These are phyloP conservation scores for Taxillus chinensis DNA, from an alignment of 164 flowering plant species.

Conservation along the genomic window DNA sequence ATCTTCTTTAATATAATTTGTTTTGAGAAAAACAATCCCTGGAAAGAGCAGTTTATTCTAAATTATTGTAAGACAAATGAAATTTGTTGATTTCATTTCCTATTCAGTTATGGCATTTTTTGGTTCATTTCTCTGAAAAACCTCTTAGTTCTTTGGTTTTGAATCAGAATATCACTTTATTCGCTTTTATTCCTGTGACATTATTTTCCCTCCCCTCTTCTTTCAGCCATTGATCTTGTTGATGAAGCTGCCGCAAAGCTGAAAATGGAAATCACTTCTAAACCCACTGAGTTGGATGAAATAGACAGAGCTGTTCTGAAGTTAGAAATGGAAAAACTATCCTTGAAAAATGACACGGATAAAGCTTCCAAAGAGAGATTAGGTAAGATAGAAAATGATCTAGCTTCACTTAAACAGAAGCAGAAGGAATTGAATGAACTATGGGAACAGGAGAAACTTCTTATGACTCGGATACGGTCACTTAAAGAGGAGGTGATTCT, in stretches of 20 bases:
- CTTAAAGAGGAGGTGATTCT: conserved; percentile 78
- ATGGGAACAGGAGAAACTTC: conserved; percentile 69
- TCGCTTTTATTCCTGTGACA: not conserved
- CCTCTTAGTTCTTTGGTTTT: no score
- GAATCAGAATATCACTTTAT: not conserved
- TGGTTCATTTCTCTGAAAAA: no score
- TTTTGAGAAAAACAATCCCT: no score
- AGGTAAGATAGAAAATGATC: conserved; percentile 71
- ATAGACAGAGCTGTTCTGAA: conserved; percentile 74
- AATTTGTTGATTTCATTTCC: no score
- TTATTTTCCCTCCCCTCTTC: not conserved
- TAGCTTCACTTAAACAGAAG: conserved; percentile 54
- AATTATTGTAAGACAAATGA: no score
- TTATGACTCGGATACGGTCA: conserved; percentile 71
- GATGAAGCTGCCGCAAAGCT: conserved; percentile 99
- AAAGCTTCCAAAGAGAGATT: conserved; percentile 79
- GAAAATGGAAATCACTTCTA: conserved; percentile 97
- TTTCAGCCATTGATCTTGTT: conserved; percentile 89
- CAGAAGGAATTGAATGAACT: conserved; percentile 71
- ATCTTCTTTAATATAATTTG: no score
- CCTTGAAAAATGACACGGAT: conserved; percentile 78
- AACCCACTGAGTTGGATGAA: conserved; percentile 93
- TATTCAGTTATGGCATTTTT: no score
- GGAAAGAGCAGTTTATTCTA: no score
- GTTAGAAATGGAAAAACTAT: conserved; percentile 88